Evolutionary conservation across 805 yeast species (phyloP).

Genomic region (Saturnispora kantuleensis): DNA sequence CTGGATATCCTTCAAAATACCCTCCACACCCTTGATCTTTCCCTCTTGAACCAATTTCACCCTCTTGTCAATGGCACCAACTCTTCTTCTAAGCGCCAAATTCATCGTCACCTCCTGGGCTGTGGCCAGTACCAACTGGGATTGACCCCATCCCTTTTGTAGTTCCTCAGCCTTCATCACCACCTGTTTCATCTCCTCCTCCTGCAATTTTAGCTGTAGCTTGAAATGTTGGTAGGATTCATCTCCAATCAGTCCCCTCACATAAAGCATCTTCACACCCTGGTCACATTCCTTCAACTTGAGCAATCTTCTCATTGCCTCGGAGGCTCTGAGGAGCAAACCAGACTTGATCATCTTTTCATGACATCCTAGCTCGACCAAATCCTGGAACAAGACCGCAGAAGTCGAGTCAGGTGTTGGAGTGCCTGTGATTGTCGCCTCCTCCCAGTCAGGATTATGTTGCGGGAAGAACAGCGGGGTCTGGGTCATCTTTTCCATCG

Average conservation of each 20-base stretch:
- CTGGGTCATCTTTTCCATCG: slow-evolving; percentile 9
- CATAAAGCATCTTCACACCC: slow-evolving; percentile 60
- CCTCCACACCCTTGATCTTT: slow-evolving; percentile 24
- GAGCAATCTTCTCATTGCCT: slow-evolving; percentile 74
- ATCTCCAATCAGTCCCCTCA: slow-evolving; percentile 86
- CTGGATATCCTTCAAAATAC: slow-evolving; percentile 13
- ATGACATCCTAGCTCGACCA: slow-evolving; percentile 50
- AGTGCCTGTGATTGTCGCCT: neutral
- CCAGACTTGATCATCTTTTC: slow-evolving; percentile 44
- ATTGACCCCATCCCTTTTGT: slow-evolving; percentile 72
- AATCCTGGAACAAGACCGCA: slow-evolving; percentile 10
- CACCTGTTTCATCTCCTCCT: slow-evolving; percentile 68
- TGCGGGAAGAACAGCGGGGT: slow-evolving; percentile 10
- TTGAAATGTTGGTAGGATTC: slow-evolving; percentile 73
- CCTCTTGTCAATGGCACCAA: slow-evolving; percentile 37
- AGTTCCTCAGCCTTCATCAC: slow-evolving; percentile 62
- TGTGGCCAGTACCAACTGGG: slow-evolving; percentile 49
- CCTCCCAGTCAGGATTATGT: slow-evolving; percentile 4
- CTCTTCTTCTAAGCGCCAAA: slow-evolving; percentile 79
- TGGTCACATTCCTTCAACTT: slow-evolving; percentile 73
- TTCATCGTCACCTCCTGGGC: slow-evolving; percentile 89
- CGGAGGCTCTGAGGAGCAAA: slow-evolving; percentile 58
- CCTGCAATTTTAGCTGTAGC: slow-evolving; percentile 68
- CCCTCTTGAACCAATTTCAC: slow-evolving; percentile 24
- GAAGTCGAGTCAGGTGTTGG: slow-evolving; percentile 14